Base-by-base conservation (phyloP, 1,284 basidiomycete species). In the Malassezia sympodialis region DNA sequence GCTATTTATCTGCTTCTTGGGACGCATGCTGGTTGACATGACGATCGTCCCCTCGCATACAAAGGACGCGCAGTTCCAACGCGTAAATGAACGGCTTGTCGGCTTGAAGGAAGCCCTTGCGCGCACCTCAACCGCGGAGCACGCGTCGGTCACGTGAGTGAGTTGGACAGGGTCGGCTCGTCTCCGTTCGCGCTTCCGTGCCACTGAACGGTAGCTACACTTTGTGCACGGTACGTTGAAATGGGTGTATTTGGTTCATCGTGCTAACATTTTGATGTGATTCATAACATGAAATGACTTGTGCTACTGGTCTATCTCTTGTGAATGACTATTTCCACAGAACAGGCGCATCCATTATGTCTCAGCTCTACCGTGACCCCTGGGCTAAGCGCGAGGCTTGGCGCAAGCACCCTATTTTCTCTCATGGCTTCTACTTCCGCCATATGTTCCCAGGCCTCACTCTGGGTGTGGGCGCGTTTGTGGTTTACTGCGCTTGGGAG, bases 361-460 rank as follows among this genome's bases (percentile, higher is more conserved):
- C 67, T 44, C 56, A 63, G 34, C 58, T 66, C 30, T 73, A 66
- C 57, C 59, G 70, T 34, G 72, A 74, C 48, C 72, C 70, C 14
- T 74, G 72, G 72, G 72, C 68, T 34, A 65, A 65, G 56, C 64
- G 70, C 37, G 72, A 74, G 58, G 70, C 70, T 32, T 74, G 72
- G 72, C 67, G 72, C 43, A 72, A 71, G 58, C 72, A 74, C 57
- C 70, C 70, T 17, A 57, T 74, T 57, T 74, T 74, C 57, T 72
- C 72, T 31, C 51, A 65, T 44, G 59, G 67, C 41, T 72, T 63
- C 64, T 64, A 67, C 42, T 44, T 65, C 7, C 61, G 67, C 46
- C 66, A 71, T 64, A 61, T 73, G 51, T 66, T 72, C 50, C 72
- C 72, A n/a, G 72, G 72, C 27, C 66, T 74, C 43, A 66, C 62